Conservation (phyloP, 1,284 basidiomycete species). For the Cryptococcus sp. region DNA sequence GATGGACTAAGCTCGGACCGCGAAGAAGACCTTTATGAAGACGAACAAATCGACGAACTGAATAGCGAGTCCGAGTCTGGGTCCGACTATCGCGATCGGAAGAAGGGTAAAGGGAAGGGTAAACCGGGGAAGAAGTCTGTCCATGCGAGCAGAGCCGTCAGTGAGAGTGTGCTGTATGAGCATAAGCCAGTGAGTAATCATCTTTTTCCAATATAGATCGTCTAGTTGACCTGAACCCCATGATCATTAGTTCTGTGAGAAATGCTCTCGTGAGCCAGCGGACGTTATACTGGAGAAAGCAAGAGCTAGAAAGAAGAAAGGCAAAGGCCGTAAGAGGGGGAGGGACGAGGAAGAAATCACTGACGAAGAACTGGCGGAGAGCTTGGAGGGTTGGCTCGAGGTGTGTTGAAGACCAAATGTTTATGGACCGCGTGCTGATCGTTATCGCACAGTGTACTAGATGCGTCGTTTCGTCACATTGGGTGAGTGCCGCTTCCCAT, state of each 20-base stretch:
- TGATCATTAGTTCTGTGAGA: constrained; percentile 36
- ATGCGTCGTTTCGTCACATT: constrained; percentile 76
- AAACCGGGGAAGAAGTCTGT: constrained; percentile 7
- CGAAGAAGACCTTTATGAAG: constrained; percentile 9
- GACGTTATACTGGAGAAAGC: constrained; percentile 30
- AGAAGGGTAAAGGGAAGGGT: constrained; percentile 7
- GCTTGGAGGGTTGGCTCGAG: constrained; percentile 77
- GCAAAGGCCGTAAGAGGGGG: constrained; percentile 50
- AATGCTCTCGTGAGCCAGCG: constrained; percentile 35
- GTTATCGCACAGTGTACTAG: constrained; percentile 60
- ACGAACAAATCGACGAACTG: constrained; percentile 15
- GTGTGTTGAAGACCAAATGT: constrained; percentile 16
- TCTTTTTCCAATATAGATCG: not conserved
- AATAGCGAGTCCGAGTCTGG: constrained; percentile 7
- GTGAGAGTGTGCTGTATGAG: constrained; percentile 16
- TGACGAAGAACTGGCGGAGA: constrained; percentile 60
- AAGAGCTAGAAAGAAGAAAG: constrained; percentile 28
- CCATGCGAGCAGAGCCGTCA: not conserved
- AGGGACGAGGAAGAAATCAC: constrained; percentile 54
- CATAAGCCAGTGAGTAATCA: constrained; percentile 18
- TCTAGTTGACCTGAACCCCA: constrained; percentile 44
- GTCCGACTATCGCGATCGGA: not conserved
- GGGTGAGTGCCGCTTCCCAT: constrained; percentile 53
- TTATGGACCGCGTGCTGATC: not conserved
- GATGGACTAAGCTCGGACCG: not conserved